Percentiles rank a stretch among this genome's conserved stretches.
These are phyloP conservation scores for Arachnomyces sp. DNA, from an alignment of 2,329 filamentous ascomycete species.

Conservation along the genomic window DNA sequence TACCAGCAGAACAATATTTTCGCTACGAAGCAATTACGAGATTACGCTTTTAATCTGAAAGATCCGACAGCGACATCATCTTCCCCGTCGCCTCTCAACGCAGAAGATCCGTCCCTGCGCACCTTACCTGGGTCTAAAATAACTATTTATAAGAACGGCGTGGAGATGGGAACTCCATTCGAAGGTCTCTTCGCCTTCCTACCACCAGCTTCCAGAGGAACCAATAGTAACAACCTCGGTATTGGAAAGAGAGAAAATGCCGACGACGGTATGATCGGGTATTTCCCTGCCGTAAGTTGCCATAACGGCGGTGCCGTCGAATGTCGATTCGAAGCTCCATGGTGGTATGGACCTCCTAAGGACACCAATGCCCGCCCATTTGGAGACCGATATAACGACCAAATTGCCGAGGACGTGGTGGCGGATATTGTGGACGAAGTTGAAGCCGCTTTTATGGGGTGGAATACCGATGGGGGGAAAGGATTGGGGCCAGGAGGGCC, in stretches of 20 bases:
- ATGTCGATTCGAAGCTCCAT: constrained; percentile 87
- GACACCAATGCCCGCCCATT: constrained; percentile 45
- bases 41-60: constrained; percentile 44
- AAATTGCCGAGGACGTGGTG: constrained; percentile 88
- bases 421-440: constrained; percentile 94
- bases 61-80: constrained; percentile 41
- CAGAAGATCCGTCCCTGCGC: constrained; percentile 69
- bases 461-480: constrained; percentile 27
- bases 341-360: constrained; percentile 74
- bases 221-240: constrained; percentile 34
- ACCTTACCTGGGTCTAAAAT: constrained; percentile 81
- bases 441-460: constrained; percentile 60
- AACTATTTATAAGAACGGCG: constrained; percentile 87
- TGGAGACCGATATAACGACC: constrained; percentile 75
- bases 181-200: constrained; percentile 82
- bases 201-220: constrained; percentile 65
- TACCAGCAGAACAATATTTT: constrained; percentile 64
- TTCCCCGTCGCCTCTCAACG: constrained; percentile 48
- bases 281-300: constrained; percentile 87
- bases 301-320: constrained; percentile 87
- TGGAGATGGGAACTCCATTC: constrained; percentile 77
- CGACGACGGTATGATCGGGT: constrained; percentile 91
- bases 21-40: constrained; percentile 77
- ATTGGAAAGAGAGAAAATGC: constrained; percentile 73
- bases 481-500: constrained; percentile 1